Conservation (phyloP, 2,329 filamentous ascomycete species). For the Epichloe gansuensis region DNA sequence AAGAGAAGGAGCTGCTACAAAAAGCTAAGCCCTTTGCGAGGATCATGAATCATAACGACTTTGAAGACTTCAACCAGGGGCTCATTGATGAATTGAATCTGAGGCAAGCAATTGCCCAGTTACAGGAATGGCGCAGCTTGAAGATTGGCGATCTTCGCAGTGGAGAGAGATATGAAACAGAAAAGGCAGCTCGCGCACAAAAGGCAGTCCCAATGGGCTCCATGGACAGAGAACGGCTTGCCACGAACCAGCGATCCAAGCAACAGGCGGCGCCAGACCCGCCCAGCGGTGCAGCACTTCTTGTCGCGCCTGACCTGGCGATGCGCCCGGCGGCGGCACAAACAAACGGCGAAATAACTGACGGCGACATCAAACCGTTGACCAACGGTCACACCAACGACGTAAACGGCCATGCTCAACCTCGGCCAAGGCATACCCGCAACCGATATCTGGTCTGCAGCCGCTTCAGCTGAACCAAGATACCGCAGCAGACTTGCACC, state of each 20-base stretch:
- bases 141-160: slow-evolving; percentile 73
- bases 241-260: slow-evolving; percentile 56
- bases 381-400: slow-evolving; percentile 15
- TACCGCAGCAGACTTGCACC: slow-evolving; percentile 68
- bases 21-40: slow-evolving; percentile 92
- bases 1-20: slow-evolving; percentile 81
- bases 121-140: slow-evolving; percentile 86
- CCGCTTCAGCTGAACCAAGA: slow-evolving; percentile 62
- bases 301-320: slow-evolving; percentile 70
- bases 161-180: slow-evolving; percentile 85
- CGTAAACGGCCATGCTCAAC: slow-evolving; percentile 22
- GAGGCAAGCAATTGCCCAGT: slow-evolving; percentile 73
- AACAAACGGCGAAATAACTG: slow-evolving; percentile 26
- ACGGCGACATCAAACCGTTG: slow-evolving; percentile 26
- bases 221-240: slow-evolving; percentile 70
- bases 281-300: slow-evolving; percentile 59
- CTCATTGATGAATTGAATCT: slow-evolving; percentile 85
- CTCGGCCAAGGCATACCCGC: slow-evolving; percentile 40
- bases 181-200: slow-evolving; percentile 68
- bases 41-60: slow-evolving; percentile 92
- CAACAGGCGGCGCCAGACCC: slow-evolving; percentile 56
- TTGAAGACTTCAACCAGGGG: slow-evolving; percentile 72
- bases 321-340: slow-evolving; percentile 36
- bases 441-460: slow-evolving; percentile 47
- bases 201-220: slow-evolving; percentile 60